phyloP scores from a whole-genome alignment of 768 basidiomycete genomes.

The Suillus decipiens region DNA sequence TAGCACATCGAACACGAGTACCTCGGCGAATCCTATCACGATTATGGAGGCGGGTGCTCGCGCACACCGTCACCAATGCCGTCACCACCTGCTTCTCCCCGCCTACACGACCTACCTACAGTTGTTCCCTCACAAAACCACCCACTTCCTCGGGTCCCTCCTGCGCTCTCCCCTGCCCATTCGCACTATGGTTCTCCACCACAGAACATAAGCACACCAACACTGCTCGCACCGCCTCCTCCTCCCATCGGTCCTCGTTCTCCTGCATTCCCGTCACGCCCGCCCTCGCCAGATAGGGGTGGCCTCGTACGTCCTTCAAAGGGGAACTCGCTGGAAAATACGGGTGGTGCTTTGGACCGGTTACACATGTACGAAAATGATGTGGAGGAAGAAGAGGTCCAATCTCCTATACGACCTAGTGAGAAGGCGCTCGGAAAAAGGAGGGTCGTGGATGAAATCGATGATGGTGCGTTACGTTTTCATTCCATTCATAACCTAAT shows the following conservation, averaged over 20 bases:
- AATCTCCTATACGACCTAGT: constrained; percentile 62
- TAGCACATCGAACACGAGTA: constrained; percentile 31
- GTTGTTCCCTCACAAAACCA: constrained; percentile 35
- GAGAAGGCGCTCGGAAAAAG: constrained; percentile 90
- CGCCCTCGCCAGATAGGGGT: constrained; percentile 66
- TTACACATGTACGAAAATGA: constrained; percentile 28
- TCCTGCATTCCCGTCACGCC: constrained; percentile 58
- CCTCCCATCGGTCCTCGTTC: constrained; percentile 73
- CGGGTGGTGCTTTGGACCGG: constrained; percentile 28
- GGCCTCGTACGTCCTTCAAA: constrained; percentile 18
- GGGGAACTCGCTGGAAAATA: constrained; percentile 26
- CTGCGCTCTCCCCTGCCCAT: constrained; percentile 22
- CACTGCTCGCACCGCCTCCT: constrained; percentile 63
- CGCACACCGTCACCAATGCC: constrained; percentile 33
- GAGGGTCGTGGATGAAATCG: constrained; percentile 50
- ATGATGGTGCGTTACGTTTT: constrained; percentile 43
- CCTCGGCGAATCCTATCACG: constrained; percentile 20
- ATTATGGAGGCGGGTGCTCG: constrained; percentile 27
- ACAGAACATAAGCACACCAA: constrained; percentile 28
- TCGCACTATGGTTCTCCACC: constrained; percentile 21
- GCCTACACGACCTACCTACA: constrained; percentile 32
- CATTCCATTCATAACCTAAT: constrained; percentile 3
- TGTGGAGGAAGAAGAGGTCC: constrained; percentile 32
- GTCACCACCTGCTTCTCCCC: constrained; percentile 29
- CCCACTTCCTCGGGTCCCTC: constrained; percentile 40